Evolutionary conservation across 2,329 filamentous ascomycete species (phyloP).

Genomic region (Fusarium mundagurra): DNA sequence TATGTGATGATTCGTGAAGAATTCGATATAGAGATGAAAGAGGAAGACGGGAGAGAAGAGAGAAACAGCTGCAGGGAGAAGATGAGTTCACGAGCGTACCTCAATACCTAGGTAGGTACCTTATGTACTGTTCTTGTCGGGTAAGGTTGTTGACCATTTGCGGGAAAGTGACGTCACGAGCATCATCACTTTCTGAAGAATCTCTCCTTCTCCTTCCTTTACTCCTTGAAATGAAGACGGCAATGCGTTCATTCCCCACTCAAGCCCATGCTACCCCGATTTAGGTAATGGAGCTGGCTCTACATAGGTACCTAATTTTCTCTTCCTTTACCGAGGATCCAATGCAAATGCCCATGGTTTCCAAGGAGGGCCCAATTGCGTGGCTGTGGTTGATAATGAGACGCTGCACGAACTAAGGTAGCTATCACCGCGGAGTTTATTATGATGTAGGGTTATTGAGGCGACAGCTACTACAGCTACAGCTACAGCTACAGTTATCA

Average conservation of each 20-base stretch:
- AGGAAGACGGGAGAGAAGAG: neutral
- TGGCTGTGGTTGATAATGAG: conserved; percentile 8
- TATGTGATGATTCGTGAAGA: neutral
- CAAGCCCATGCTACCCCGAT: conserved; percentile 11
- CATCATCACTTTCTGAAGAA: conserved; percentile 24
- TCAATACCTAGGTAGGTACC: too few species aligned
- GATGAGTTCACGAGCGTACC: conserved; percentile 9
- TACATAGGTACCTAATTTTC: too few species aligned
- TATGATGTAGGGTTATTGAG: conserved; percentile 1
- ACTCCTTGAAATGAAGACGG: conserved; percentile 16
- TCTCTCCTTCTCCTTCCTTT: neutral
- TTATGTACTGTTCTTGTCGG: conserved; percentile 21
- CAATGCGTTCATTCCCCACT: conserved; percentile 24
- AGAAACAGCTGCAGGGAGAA: neutral
- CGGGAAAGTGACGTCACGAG: conserved; percentile 36
- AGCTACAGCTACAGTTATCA: neutral
- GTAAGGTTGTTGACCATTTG: conserved; percentile 9
- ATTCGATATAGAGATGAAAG: neutral
- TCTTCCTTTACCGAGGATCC: conserved; percentile 16
- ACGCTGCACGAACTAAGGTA: neutral
- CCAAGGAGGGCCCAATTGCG: conserved; percentile 9
- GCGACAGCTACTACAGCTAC: neutral
- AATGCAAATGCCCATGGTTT: conserved; percentile 7
- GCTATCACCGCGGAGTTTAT: neutral
- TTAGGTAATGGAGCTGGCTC: neutral